A percentile compares a stretch with the other conserved stretches of the same genome.
Conservation (phyloP, 2,329 filamentous ascomycete species). For the Arthroderma sp. region DNA sequence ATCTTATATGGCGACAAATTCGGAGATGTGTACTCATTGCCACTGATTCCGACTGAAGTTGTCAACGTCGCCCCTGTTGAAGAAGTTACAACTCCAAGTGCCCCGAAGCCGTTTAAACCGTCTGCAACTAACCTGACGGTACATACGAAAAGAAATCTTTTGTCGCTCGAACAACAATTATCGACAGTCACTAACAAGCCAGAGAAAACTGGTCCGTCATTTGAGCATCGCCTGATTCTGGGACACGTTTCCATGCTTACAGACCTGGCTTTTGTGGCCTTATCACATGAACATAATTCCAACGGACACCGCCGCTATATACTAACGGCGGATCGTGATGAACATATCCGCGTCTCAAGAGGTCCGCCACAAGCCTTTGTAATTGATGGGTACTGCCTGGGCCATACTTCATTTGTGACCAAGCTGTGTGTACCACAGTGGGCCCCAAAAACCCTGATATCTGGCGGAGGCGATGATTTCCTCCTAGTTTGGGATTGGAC, state of each 20-base stretch:
- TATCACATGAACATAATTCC: conserved; percentile 32
- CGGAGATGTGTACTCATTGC: conserved; percentile 84
- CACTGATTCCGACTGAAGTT: conserved; percentile 43
- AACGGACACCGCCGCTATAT: conserved; percentile 43
- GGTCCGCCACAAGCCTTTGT: conserved; percentile 72
- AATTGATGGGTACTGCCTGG: conserved; percentile 80
- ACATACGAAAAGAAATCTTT: conserved; percentile 47
- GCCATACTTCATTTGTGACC: conserved; percentile 74
- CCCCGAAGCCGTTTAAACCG: conserved; percentile 32
- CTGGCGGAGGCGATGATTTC: conserved; percentile 72
- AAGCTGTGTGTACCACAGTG: conserved; percentile 52
- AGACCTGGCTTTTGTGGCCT: conserved; percentile 47
- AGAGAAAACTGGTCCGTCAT: conserved; percentile 41
- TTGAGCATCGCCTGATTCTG: conserved; percentile 66
- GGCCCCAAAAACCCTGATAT: conserved; percentile 54
- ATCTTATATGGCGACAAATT: conserved; percentile 90
- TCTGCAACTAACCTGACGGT: conserved; percentile 47
- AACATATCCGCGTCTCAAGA: conserved; percentile 80
- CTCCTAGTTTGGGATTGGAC: conserved; percentile 77
- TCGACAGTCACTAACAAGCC: conserved; percentile 29
- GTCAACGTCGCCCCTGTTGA: conserved; percentile 22
- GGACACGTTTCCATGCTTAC: conserved; percentile 95
- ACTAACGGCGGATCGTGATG: conserved; percentile 55
- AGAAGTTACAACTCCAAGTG: neutral
- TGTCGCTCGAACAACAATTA: conserved; percentile 44